Base-by-base conservation (phyloP, 768 basidiomycete species). In the Russula ochroleuca region DNA sequence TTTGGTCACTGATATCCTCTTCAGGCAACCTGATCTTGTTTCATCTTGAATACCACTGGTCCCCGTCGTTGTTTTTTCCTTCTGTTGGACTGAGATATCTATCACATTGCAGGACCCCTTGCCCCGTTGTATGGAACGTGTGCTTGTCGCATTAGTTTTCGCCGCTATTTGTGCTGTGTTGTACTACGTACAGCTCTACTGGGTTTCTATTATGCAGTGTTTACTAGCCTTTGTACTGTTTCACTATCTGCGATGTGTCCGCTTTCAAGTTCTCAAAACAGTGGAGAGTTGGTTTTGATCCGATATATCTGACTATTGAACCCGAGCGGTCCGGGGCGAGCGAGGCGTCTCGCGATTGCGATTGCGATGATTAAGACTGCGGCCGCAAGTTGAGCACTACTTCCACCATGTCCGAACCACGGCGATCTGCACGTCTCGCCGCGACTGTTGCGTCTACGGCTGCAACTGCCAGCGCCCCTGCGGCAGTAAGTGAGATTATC, bases 361-460 rank as follows among this genome's bases (percentile, higher is more conserved):
- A 63, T 53, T 21, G 57, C 17, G 57, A 37, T 48, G 63, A 64
- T 64, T 48, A 54, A 47, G 41, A 57, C 59, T 64, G 23, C 49
- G 54, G 21, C 35, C 47, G 33, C 28, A 25, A 25, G 41, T 41
- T 40, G 33, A 38, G 33, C 23, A 31, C n/a, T 13, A 19, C 17
- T 25, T 6, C 14, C 2, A n/a, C 31, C 10, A 67, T 67, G 66
- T 65, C 66, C n/a, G 63, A 67, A 50, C 66, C 66, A 60, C 60
- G 66, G 31, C 66, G 66, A 28, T 67, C 66, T n/a, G 59, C 66
- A 25, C 66, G 66, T 59, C 64, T 67, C 33, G 66, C 66, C n/a
- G 66, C 64, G 38, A 66, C 3, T 54, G 5, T 37, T 35, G 10
- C 59, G 6, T 14, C 66, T 23, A 55, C 58, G 38, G 19, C 38